These are phyloP conservation scores for Cystobasidium onofrii DNA, from an alignment of 768 basidiomycete genomes.

Conservation along the genomic window DNA sequence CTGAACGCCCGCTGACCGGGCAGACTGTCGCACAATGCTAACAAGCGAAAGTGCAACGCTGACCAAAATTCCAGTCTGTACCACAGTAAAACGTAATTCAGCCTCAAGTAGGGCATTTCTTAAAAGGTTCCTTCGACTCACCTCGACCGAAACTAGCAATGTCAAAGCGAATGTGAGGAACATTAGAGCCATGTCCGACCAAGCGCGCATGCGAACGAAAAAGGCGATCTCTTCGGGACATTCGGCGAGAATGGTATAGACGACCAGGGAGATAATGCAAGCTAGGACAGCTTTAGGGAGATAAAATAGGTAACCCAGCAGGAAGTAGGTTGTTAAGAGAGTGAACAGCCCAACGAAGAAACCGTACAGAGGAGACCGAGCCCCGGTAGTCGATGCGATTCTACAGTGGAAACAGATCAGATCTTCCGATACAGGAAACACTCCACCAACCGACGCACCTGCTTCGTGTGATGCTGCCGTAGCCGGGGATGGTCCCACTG, in stretches of 20 bases:
- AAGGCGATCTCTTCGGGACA: conserved; percentile 44
- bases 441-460: conserved; percentile 62
- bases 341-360: conserved; percentile 36
- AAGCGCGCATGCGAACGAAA: conserved; percentile 61
- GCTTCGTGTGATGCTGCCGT: conserved; percentile 83
- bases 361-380: conserved; percentile 14
- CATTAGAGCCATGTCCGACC: conserved; percentile 82
- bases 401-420: too few relatives aligned
- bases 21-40: conserved; percentile 11
- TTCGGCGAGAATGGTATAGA: conserved; percentile 72
- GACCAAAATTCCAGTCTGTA: conserved; percentile 3
- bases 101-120: conserved; percentile 22
- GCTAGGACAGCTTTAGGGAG: conserved; percentile 84
- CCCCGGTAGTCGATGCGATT: conserved; percentile 19
- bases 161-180: conserved; percentile 76
- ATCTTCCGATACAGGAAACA: too few relatives aligned
- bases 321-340: conserved; percentile 75
- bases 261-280: conserved; percentile 75
- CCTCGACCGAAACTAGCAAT: conserved; percentile 80
- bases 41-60: conserved; percentile 21
- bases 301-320: conserved; percentile 74
- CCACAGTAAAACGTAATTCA: neutral
- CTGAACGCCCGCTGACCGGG: conserved; percentile 42
- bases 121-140: conserved; percentile 42
- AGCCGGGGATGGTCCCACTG: conserved; percentile 82